Base-by-base conservation (phyloP, 1,284 basidiomycete genomes). In the Entoloma clypeatum region DNA sequence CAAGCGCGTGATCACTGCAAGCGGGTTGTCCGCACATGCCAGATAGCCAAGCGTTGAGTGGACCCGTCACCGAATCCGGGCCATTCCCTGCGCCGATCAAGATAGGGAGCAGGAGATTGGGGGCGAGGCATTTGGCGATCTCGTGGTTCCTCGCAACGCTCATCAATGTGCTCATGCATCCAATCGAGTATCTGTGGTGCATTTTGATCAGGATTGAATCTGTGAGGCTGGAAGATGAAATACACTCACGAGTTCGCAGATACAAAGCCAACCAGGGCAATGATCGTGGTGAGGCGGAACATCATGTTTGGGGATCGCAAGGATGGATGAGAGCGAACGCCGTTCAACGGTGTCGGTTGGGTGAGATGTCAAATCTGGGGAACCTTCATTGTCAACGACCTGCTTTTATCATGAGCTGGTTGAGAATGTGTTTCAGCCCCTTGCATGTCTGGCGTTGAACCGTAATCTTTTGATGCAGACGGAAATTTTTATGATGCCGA, bases 1-100 rank as follows among this genome's bases (percentile, higher is more conserved):
- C 58, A n/a, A 77, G 46, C n/a, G 51, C 57, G 8, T 45, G 47
- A 22, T 58, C 50, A 32, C 56, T 58, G 48, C 62, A 64, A 4
- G 53, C 50, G n/a, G 56, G 59, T 6, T 48, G 37, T 13, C 54
- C 47, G 38, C 61, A 64, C 30, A 61, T 49, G 13, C 56, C 57
- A 3, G 37, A 44, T 3, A 63, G 43, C 60, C 61, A 64, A 7
- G 34, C 38, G 34, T 54, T 47, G 9, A 52, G 16, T 19, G 48
- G 48, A 4, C 28, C 21, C 11, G 53, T 42, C 16, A 51, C 18
- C 1, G 53, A 51, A 19, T 51, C 50, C n/a, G 45, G 39, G 9
- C 46, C 40, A 18, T 49, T 51, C 14, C 51, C 51, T 19, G 43
- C 36, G 28, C 49, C 47, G 25, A 52, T 23, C 6, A 54, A 23